Evolutionary conservation across 768 basidiomycete genomes (phyloP).

Genomic region (Hericium alpestre): DNA sequence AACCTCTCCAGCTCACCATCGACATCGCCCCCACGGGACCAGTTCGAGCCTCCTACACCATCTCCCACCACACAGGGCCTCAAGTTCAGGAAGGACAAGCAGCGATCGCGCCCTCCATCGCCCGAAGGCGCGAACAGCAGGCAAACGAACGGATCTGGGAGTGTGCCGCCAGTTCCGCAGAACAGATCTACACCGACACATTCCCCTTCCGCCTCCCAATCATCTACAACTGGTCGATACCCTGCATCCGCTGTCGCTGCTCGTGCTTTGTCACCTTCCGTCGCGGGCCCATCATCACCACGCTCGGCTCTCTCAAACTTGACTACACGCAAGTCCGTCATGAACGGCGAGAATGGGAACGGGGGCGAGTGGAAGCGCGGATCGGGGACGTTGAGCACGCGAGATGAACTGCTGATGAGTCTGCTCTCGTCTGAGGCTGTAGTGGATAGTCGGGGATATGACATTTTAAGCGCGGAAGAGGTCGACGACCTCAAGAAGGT

Average conservation of each 20-base stretch:
- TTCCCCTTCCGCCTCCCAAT: too few relatives aligned
- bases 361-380: background rate
- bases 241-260: background rate
- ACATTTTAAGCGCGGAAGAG: conserved; percentile 65
- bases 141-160: background rate
- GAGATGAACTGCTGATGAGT: conserved; percentile 82
- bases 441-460: conserved; percentile 78
- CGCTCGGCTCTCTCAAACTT: conserved; percentile 1
- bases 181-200: too few relatives aligned
- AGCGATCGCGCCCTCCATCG: background rate
- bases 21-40: background rate
- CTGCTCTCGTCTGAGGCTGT: conserved; percentile 89
- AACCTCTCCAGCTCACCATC: background rate
- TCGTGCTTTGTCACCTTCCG: conserved; percentile 14
- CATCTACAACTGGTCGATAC: background rate
- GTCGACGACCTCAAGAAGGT: conserved; percentile 66
- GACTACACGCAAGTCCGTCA: background rate
- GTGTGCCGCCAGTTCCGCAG: background rate
- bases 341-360: background rate
- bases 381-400: conserved; percentile 34
- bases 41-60: background rate
- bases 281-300: conserved; percentile 16
- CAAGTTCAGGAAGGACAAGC: background rate
- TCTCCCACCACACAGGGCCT: background rate
- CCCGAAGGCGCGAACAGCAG: background rate